Percentiles rank a stretch among this genome's conserved stretches.
These are phyloP conservation scores for Sordaria brevicollis DNA, from an alignment of 495 filamentous ascomycete species.

Conservation along the genomic window DNA sequence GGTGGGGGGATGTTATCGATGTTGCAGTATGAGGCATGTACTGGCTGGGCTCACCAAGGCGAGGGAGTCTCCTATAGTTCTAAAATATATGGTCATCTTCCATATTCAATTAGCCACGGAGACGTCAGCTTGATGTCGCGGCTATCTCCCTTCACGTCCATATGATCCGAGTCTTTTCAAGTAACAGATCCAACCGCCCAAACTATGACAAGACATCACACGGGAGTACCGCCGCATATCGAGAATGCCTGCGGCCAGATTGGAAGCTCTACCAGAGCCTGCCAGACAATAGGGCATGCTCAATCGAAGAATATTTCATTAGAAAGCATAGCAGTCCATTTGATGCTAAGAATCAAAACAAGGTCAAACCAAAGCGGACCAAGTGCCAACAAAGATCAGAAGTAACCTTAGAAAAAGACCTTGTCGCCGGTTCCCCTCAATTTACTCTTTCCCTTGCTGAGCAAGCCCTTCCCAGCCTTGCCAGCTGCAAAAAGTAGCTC, in stretches of 20 bases:
- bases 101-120: neutral
- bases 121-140: neutral
- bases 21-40: neutral
- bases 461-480: slow-evolving; percentile 74
- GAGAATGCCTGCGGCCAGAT: neutral
- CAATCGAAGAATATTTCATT: neutral
- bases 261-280: neutral
- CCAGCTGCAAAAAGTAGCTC: slow-evolving; percentile 75
- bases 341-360: neutral
- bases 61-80: neutral
- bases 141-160: neutral
- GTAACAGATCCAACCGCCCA: neutral
- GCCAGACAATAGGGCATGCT: neutral
- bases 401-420: slow-evolving; percentile 52
- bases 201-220: neutral
- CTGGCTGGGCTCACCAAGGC: neutral
- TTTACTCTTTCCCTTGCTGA: slow-evolving; percentile 78
- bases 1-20: neutral
- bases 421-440: slow-evolving; percentile 57
- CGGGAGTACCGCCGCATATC: too few relatives aligned
- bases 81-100: neutral
- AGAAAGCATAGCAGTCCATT: neutral
- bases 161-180: neutral
- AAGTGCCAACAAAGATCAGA: slow-evolving; percentile 1
- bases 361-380: slow-evolving; percentile 7